These are phyloP conservation scores for Sporothrix inflata DNA, from an alignment of 2,329 filamentous ascomycete species.

Conservation along the genomic window DNA sequence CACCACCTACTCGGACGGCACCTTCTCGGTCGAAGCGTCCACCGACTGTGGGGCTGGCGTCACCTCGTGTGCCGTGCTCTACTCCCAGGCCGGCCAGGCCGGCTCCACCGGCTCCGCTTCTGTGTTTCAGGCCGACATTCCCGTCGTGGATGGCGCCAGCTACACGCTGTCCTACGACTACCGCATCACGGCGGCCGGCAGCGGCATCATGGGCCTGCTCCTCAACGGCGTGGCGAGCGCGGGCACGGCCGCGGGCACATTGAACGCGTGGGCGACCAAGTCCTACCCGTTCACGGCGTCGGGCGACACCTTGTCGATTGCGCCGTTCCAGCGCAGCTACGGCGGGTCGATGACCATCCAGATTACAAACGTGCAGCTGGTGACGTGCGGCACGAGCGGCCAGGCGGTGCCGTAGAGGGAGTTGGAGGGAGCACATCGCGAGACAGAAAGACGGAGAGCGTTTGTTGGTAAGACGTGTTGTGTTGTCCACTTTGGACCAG, in stretches of 20 bases:
- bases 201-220: constrained; percentile 1
- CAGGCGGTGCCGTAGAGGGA: too few species aligned
- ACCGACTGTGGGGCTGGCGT: background rate
- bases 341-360: constrained; percentile 10
- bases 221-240: background rate
- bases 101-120: too few species aligned
- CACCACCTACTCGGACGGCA: background rate
- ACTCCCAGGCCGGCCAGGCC: background rate
- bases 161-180: background rate
- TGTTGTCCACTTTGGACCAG: too few species aligned
- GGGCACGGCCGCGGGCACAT: too few species aligned
- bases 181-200: background rate
- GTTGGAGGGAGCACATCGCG: too few species aligned
- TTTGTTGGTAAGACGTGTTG: too few species aligned
- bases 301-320: too few species aligned
- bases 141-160: background rate
- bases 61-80: background rate
- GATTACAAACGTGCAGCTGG: constrained; percentile 6
- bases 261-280: too few species aligned
- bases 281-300: too few species aligned
- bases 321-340: background rate
- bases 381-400: background rate
- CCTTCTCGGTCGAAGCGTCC: background rate
- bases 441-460: too few species aligned
- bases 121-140: background rate